phyloP scores from a whole-genome alignment of 805 yeast genomes.

The Wickerhamiella siamensis region DNA sequence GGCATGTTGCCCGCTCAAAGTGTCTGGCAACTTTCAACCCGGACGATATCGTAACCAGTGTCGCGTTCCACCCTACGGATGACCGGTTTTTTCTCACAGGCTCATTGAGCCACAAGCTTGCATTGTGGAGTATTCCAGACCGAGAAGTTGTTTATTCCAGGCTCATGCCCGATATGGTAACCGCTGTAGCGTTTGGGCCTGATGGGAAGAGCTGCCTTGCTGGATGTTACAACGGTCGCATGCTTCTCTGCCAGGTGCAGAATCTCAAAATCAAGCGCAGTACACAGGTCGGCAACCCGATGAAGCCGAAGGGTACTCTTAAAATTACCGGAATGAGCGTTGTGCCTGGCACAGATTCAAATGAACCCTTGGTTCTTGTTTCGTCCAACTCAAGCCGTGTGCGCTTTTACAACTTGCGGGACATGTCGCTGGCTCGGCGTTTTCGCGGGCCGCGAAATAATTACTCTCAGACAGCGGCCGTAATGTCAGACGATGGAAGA shows the following conservation, averaged over 20 bases:
- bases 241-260: constrained; percentile 46
- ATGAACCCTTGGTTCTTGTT: constrained; percentile 30
- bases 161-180: constrained; percentile 51
- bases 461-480: constrained; percentile 58
- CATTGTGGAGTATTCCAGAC: constrained; percentile 81
- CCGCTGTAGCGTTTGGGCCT: constrained; percentile 63
- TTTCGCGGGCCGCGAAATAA: constrained; percentile 63
- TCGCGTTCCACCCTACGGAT: constrained; percentile 69
- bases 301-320: constrained; percentile 29
- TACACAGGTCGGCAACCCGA: constrained; percentile 26
- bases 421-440: constrained; percentile 43
- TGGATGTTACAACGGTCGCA: constrained; percentile 69
- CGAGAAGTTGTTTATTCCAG: constrained; percentile 43
- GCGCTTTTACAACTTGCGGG: constrained; percentile 44
- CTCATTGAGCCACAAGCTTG: constrained; percentile 55
- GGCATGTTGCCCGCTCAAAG: constrained; percentile 63
- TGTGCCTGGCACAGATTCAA: constrained; percentile 17
- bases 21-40: constrained; percentile 55
- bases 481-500: constrained; percentile 39
- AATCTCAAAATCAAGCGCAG: constrained; percentile 43
- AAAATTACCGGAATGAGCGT: constrained; percentile 66
- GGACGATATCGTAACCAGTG: constrained; percentile 71
- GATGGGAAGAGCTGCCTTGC: constrained; percentile 42
- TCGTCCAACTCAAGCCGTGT: constrained; percentile 75
- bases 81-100: constrained; percentile 79